These are phyloP conservation scores for Pouteria glomerata DNA, from an alignment of 148 eudicot genomes.

Conservation along the genomic window DNA sequence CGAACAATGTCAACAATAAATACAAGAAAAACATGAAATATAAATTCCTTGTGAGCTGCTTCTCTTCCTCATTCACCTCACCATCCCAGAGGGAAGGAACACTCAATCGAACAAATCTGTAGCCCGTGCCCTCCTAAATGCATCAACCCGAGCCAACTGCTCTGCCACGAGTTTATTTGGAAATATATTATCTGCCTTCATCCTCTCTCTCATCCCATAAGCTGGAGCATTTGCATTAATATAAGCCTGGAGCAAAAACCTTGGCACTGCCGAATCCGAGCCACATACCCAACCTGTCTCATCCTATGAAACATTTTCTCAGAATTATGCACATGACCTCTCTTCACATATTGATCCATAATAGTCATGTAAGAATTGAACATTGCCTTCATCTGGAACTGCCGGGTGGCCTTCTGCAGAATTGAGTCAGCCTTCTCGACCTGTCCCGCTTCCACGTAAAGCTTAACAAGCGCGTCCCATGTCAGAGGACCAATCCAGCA, in stretches of 20 bases:
- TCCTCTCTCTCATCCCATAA: conserved; percentile 76
- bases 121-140: conserved; percentile 50
- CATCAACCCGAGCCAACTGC: conserved; percentile 50
- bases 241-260: conserved; percentile 39
- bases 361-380: conserved; percentile 49
- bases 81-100: too few relatives aligned
- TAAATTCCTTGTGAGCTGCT: too few relatives aligned
- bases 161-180: conserved; percentile 41
- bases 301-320: conserved; percentile 73
- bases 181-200: conserved; percentile 75
- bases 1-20: too few relatives aligned
- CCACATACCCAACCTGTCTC: conserved; percentile 62
- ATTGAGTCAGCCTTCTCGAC: conserved; percentile 79
- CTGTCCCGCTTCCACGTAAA: conserved; percentile 71
- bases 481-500: conserved; percentile 54
- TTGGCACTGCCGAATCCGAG: conserved; percentile 47
- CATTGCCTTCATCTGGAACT: conserved; percentile 42
- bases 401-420: conserved; percentile 47
- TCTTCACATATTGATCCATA: conserved; percentile 63
- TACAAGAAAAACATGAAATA: too few relatives aligned
- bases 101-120: conserved; percentile 70
- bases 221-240: conserved; percentile 63
- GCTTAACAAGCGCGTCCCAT: conserved; percentile 79
- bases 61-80: too few relatives aligned
- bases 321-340: conserved; percentile 72